Percentiles rank a stretch among this genome's conserved stretches.
Evolutionary conservation across 192 early-diverging fungal genomes (phyloP).

Genomic region (Backusella tuberculispora): DNA sequence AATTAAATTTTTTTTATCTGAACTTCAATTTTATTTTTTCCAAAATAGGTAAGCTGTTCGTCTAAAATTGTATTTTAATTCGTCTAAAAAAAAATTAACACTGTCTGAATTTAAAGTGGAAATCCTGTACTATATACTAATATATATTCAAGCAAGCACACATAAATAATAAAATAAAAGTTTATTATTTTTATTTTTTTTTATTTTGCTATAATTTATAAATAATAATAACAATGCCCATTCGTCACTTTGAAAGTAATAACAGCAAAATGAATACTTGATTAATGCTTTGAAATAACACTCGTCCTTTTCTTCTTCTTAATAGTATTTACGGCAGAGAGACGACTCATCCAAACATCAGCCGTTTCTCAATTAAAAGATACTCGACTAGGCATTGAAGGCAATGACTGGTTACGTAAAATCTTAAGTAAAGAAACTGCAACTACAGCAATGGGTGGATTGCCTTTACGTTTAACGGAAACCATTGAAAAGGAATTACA

Average conservation of each 20-base stretch:
- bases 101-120: too few relatives aligned
- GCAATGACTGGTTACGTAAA: constrained; percentile 78
- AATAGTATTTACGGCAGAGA: constrained; percentile 56
- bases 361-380: constrained; percentile 62
- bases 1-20: too few relatives aligned
- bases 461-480: constrained; percentile 58
- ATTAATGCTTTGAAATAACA: background rate
- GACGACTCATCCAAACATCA: constrained; percentile 59
- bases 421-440: constrained; percentile 65
- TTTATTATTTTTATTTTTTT: background rate
- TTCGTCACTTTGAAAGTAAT: constrained; percentile 45
- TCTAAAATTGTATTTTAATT: too few relatives aligned
- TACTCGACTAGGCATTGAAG: constrained; percentile 79
- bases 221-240: constrained; percentile 31
- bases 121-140: too few relatives aligned
- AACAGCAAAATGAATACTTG: background rate
- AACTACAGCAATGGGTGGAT: constrained; percentile 66
- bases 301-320: background rate
- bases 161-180: too few relatives aligned
- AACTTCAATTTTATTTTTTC: too few relatives aligned
- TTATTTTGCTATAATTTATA: background rate
- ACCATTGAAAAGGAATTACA: constrained; percentile 71
- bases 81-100: too few relatives aligned
- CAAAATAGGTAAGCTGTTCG: too few relatives aligned
- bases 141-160: too few relatives aligned